Base-by-base conservation (phyloP, 2,329 filamentous ascomycete genomes). In the Fusarium humuli region DNA sequence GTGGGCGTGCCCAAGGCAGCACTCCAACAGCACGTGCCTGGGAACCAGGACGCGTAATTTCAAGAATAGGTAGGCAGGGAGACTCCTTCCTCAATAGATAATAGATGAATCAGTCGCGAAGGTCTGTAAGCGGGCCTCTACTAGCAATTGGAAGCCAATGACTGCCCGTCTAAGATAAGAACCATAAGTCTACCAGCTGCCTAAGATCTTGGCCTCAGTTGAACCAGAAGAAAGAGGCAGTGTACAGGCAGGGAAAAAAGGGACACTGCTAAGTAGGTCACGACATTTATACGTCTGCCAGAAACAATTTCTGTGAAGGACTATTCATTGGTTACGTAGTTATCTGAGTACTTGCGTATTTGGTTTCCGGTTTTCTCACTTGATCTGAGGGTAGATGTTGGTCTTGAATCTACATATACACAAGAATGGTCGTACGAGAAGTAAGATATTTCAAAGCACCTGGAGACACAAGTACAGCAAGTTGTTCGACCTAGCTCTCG, bases 401-500 rank as follows among this genome's bases (percentile, higher is more conserved):
- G 23, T 6, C 23, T 23, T 23, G 23, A 23, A 16, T 37, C 32
- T 37, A 18, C 32, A 18, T 2, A 34, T 5, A 34, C 14, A 16
- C 10, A 18, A 37, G 32, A 37, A 37, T 1, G 5, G 16, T 18
- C 32, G 6, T 37, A 37, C 5, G 16, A 18, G 32, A 18, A 5
- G 5, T 10, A 34, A 8, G 32, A 34, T 37, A 18, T 4, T 18
- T 37, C 9, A 18, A 5, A 37, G 16, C 0, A n/a, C 7, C 18
- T n/a, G 3, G 4, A n/a, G 9, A 6, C 0, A n/a, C 10, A 37
- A 9, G 3, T 9, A 37, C 9, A n/a, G 16, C 18, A 1, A 37
- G 9, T 0, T n/a, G 3, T 37, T 12, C 10, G 18, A 37, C 18
- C 34, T 0, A 4, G 18, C 12, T 37, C 18, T 7, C 18, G 18